Percentiles rank a stretch among this genome's conserved stretches.
phyloP scores from a whole-genome alignment of 805 yeast species.

The Millerozyma acaciae region DNA sequence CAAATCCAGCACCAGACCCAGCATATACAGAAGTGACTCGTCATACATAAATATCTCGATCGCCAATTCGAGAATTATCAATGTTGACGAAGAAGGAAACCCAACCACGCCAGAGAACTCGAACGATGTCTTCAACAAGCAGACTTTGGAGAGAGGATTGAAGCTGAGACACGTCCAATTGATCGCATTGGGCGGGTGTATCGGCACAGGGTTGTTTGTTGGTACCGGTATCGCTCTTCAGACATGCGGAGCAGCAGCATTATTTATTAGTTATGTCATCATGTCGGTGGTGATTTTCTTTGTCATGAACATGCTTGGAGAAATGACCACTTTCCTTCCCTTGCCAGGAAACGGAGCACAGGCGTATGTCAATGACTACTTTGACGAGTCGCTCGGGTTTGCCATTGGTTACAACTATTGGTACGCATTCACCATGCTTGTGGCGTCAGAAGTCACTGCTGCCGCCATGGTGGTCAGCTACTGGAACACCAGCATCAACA shows the following conservation, averaged over 20 bases:
- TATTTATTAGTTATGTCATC: conserved; percentile 38
- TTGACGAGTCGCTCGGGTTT: conserved; percentile 28
- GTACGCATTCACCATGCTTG: conserved; percentile 30
- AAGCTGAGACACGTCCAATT: conserved; percentile 55
- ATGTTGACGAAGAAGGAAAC: conserved; percentile 21
- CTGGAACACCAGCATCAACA: conserved; percentile 26
- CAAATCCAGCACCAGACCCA: conserved; percentile 18
- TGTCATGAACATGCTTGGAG: conserved; percentile 30
- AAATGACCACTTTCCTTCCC: conserved; percentile 33
- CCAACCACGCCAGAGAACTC: conserved; percentile 16
- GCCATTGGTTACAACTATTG: conserved; percentile 33
- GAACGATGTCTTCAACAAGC: conserved; percentile 16
- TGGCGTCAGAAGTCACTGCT: conserved; percentile 35
- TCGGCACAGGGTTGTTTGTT: conserved; percentile 68
- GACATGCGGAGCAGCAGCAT: conserved; percentile 63
- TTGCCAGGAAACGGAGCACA: conserved; percentile 33
- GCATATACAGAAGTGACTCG: conserved; percentile 22
- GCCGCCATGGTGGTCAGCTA: conserved; percentile 31
- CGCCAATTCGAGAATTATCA: conserved; percentile 24
- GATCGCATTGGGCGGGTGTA: conserved; percentile 82
- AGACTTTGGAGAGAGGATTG: conserved; percentile 34
- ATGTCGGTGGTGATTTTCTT: conserved; percentile 24
- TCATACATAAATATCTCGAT: conserved; percentile 24
- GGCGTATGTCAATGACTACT: conserved; percentile 25
- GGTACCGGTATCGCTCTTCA: conserved; percentile 59